Conservation (phyloP, 75 land plant genomes). For the Pinus albicaulis region DNA sequence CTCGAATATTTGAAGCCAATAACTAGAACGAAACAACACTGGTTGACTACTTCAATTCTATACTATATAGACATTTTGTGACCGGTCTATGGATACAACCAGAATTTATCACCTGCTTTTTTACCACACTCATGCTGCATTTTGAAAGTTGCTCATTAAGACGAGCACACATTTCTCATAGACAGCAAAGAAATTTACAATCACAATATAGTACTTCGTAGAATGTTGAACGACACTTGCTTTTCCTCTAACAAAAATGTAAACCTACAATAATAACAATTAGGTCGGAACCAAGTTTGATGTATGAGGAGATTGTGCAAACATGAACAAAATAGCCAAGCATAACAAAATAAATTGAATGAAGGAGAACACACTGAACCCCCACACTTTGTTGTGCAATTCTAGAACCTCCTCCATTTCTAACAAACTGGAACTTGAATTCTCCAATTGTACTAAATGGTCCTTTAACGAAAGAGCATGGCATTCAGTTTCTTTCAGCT, state of each 20-base stretch:
- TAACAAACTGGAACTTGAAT: neutral
- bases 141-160: constrained; percentile 1
- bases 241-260: neutral
- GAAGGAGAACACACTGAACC: constrained; percentile 7
- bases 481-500: constrained; percentile 2
- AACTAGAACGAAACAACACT: neutral
- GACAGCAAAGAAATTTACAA: constrained; percentile 2
- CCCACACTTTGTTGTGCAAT: constrained; percentile 8
- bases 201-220: neutral
- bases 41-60: neutral
- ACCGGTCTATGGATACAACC: neutral
- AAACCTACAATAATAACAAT: neutral
- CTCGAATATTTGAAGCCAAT: neutral
- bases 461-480: constrained; percentile 3
- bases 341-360: constrained; percentile 8
- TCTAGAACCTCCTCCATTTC: constrained; percentile 8
- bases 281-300: constrained; percentile 8
- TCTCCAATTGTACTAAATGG: constrained; percentile 4
- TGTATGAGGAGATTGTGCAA: neutral
- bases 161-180: neutral
- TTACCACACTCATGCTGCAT: neutral
- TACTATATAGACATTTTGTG: neutral
- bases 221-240: neutral
- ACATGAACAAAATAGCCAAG: constrained; percentile 1
- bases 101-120: constrained; percentile 1